Conservation (phyloP, 306 rosid genomes). For the Cercis canadensis region DNA sequence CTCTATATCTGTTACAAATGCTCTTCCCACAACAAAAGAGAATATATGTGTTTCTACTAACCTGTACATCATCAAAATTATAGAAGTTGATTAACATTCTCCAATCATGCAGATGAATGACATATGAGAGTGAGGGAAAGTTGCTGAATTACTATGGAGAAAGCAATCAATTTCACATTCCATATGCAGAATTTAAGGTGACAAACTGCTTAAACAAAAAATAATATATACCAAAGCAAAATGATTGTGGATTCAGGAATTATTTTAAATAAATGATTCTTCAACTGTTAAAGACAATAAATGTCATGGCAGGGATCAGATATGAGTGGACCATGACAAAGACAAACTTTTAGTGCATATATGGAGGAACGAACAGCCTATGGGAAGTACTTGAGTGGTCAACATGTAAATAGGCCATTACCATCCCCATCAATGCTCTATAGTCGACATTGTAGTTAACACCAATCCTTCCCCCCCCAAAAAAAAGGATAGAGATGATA, state of each 20-base stretch:
- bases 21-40: constrained; percentile 99
- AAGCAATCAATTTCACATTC: constrained; percentile 2
- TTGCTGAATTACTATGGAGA: constrained; percentile 1
- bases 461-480: neutral
- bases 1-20: constrained; percentile 96
- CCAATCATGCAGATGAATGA: constrained; percentile 32
- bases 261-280: neutral
- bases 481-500: neutral
- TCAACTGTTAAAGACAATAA: neutral
- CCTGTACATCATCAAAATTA: constrained; percentile 63
- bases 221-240: neutral
- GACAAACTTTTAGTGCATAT: neutral
- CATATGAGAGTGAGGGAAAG: neutral
- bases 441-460: no score
- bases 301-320: neutral
- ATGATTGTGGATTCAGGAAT: neutral
- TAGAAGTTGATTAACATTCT: constrained; percentile 37
- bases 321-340: neutral
- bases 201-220: neutral
- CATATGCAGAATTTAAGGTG: neutral
- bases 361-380: neutral
- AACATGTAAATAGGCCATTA: neutral
- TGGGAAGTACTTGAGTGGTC: neutral
- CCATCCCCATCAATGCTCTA: neutral
- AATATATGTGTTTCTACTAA: constrained; percentile 98